Percentiles rank a stretch among this genome's conserved stretches.
These are phyloP conservation scores for Protomyces gravidus DNA, from an alignment of 1,139 yeast species.

Conservation along the genomic window DNA sequence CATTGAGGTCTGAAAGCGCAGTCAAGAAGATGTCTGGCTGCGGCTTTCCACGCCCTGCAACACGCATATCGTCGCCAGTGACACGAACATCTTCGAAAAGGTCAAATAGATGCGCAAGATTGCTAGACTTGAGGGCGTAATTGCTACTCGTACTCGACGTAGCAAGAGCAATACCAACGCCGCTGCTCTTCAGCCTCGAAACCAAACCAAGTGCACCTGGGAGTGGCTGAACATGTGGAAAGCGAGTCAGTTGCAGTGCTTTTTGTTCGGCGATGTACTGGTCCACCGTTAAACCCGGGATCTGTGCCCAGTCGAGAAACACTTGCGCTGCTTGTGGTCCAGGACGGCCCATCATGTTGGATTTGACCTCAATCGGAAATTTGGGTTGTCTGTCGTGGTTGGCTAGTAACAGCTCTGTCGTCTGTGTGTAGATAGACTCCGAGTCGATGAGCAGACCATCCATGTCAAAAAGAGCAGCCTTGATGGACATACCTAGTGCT, in stretches of 20 bases:
- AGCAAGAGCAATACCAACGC: constrained; percentile 84
- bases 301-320: constrained; percentile 61
- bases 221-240: constrained; percentile 62
- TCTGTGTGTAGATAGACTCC: constrained; percentile 82
- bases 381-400: constrained; percentile 63
- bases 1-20: constrained; percentile 67
- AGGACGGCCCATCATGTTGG: constrained; percentile 83
- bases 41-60: constrained; percentile 86
- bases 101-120: constrained; percentile 59
- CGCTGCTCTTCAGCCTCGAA: constrained; percentile 47
- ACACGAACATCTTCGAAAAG: constrained; percentile 61
- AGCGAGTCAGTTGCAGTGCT: constrained; percentile 53
- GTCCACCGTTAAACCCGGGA: constrained; percentile 53
- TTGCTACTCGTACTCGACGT: constrained; percentile 69
- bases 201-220: constrained; percentile 82
- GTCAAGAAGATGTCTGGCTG: constrained; percentile 85
- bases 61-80: constrained; percentile 81
- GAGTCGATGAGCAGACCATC: constrained; percentile 84
- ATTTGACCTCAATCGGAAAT: constrained; percentile 83
- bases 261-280: constrained; percentile 54
- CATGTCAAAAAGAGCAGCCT: constrained; percentile 83
- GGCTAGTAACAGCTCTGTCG: constrained; percentile 55
- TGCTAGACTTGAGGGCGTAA: constrained; percentile 59
- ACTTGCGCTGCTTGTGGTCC: constrained; percentile 64
- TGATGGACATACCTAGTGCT: constrained; percentile 39